phyloP scores from a whole-genome alignment of 2,329 filamentous ascomycete species.

The Alternaria brassicicola region DNA sequence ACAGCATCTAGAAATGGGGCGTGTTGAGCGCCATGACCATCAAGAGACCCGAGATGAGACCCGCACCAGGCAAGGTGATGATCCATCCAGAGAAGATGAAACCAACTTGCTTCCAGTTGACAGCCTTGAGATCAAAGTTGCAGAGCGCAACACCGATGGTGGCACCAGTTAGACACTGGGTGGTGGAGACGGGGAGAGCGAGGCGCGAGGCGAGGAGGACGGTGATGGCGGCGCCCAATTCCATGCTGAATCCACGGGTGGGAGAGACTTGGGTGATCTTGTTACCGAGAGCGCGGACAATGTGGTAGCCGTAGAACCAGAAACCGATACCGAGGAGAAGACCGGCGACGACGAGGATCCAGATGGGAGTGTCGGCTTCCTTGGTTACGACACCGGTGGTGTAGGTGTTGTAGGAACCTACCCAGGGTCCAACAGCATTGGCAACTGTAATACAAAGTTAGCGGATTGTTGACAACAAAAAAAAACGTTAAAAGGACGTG shows the following conservation, averaged over 20 bases:
- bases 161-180: constrained; percentile 58
- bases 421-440: constrained; percentile 63
- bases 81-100: constrained; percentile 55
- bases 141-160: constrained; percentile 36
- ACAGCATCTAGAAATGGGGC: constrained; percentile 42
- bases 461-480: too few relatives aligned
- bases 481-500: too few relatives aligned
- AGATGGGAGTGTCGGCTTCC: constrained; percentile 62
- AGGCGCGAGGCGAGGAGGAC: constrained; percentile 68
- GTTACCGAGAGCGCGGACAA: constrained; percentile 67
- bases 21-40: constrained; percentile 53
- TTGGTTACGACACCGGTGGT: constrained; percentile 53
- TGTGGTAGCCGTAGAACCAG: constrained; percentile 68
- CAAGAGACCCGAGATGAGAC: constrained; percentile 49
- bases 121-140: constrained; percentile 46
- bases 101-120: constrained; percentile 52
- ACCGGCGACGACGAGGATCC: constrained; percentile 65
- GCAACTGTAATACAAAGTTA: constrained; percentile 49
- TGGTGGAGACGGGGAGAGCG: constrained; percentile 67
- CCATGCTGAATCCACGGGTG: constrained; percentile 55
- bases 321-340: constrained; percentile 61
- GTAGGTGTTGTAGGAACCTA: constrained; percentile 68
- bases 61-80: constrained; percentile 51
- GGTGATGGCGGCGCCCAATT: constrained; percentile 61
- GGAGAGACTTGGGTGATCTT: constrained; percentile 66